A percentile compares a stretch with the other conserved stretches of the same genome.
Conservation (phyloP, 192 early-diverging fungal genomes). For the Thamnidium elegans region DNA sequence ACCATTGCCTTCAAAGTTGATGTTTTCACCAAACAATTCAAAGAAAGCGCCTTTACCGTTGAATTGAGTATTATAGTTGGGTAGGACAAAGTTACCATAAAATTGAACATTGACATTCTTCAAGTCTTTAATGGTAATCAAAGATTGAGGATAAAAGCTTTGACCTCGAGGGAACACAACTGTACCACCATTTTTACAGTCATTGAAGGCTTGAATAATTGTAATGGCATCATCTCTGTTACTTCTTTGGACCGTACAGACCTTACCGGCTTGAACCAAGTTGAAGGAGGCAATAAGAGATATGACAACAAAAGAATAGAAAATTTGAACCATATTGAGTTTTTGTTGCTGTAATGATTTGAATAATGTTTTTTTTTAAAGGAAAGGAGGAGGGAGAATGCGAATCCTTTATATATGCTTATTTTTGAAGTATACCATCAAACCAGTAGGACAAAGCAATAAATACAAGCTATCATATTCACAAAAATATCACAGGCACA, state of each 20-base stretch:
- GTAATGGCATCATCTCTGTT: conserved; percentile 13
- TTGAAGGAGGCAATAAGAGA: too few relatives aligned
- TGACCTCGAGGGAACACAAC: conserved; percentile 17
- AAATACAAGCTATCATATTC: too few relatives aligned
- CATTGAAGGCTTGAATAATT: conserved; percentile 13
- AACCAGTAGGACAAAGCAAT: too few relatives aligned
- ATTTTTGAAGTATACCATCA: too few relatives aligned
- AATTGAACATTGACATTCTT: conserved; percentile 17
- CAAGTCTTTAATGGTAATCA: conserved; percentile 15
- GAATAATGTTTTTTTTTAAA: too few relatives aligned
- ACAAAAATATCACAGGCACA: too few relatives aligned
- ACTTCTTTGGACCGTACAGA: conserved; percentile 16
- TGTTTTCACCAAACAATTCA: conserved; percentile 9
- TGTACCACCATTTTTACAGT: conserved; percentile 18
- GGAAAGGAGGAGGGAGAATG: too few relatives aligned
- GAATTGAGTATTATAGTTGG: conserved; percentile 5
- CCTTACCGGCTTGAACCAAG: conserved; percentile 1
- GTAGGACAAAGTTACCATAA: conserved; percentile 17
- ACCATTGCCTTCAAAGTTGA: conserved; percentile 11
- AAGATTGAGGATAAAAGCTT: conserved; percentile 3
- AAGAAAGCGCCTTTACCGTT: conserved; percentile 15
- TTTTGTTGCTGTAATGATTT: too few relatives aligned
- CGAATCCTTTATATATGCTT: too few relatives aligned
- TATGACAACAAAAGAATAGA: too few relatives aligned
- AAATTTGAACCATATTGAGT: too few relatives aligned